Evolutionary conservation across 768 basidiomycete genomes (phyloP).

Genomic region (Rhodotorula graminis): DNA sequence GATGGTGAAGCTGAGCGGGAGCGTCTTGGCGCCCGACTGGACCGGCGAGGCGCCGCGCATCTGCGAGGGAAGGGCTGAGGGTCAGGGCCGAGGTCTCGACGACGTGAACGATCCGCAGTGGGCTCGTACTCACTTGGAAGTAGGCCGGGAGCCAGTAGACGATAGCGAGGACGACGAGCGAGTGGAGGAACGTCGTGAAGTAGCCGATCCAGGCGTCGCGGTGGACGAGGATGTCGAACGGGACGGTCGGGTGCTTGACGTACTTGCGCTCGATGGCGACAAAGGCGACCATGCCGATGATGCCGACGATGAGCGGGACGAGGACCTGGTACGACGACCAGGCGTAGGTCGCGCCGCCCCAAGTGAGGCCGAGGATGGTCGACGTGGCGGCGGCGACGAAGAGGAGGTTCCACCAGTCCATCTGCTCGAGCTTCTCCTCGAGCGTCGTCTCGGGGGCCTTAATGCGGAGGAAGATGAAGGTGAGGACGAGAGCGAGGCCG

Average conservation of each 20-base stretch:
- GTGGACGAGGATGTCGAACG: slow-evolving; percentile 47
- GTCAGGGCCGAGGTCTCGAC: too few species aligned
- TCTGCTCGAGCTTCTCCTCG: slow-evolving; percentile 34
- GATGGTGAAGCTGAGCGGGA: slow-evolving; percentile 37
- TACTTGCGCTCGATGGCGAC: slow-evolving; percentile 57
- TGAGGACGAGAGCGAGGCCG: slow-evolving; percentile 33
- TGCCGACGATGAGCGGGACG: slow-evolving; percentile 53
- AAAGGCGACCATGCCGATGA: slow-evolving; percentile 61
- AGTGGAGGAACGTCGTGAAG: slow-evolving; percentile 47
- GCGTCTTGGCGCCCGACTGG: background rate
- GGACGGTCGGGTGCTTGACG: slow-evolving; percentile 46
- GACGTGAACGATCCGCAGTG: too few species aligned
- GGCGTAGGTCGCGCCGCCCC: slow-evolving; percentile 52
- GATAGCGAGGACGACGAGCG: slow-evolving; percentile 23
- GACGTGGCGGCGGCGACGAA: slow-evolving; percentile 43
- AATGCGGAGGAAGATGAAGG: slow-evolving; percentile 32
- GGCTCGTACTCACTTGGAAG: background rate
- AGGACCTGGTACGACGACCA: slow-evolving; percentile 51
- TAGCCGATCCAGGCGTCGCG: slow-evolving; percentile 49
- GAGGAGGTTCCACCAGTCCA: slow-evolving; percentile 48
- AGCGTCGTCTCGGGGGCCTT: slow-evolving; percentile 49
- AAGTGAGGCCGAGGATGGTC: slow-evolving; percentile 52
- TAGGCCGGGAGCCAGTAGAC: slow-evolving; percentile 15
- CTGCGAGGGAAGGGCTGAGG: too few species aligned
- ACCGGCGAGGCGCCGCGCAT: background rate